Conservation (phyloP, 2,329 filamentous ascomycete genomes). For the Aureobasidium pullulans region DNA sequence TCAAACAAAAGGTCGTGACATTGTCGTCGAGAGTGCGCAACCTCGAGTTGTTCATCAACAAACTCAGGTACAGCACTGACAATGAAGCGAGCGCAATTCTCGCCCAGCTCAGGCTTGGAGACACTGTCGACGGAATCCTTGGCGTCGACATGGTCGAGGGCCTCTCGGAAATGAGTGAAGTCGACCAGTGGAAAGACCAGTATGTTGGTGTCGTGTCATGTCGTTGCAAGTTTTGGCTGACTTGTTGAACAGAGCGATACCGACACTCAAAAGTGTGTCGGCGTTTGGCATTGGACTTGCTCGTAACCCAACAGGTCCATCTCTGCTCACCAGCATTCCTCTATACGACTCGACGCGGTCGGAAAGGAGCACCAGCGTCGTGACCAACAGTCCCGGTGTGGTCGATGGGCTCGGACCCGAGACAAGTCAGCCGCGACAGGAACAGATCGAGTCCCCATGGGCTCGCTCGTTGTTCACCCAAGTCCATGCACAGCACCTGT, state of each 20-base stretch:
- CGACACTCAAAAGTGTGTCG: neutral
- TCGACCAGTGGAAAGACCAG: neutral
- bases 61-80: slow-evolving; percentile 6
- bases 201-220: neutral
- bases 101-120: slow-evolving; percentile 12
- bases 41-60: slow-evolving; percentile 9
- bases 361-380: neutral
- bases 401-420: neutral
- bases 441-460: neutral
- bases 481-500: neutral
- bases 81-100: slow-evolving; percentile 7
- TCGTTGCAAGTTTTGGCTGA: neutral
- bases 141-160: neutral
- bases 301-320: slow-evolving; percentile 6
- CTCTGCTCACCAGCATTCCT: neutral
- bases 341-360: neutral
- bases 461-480: neutral
- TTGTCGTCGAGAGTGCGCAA: neutral
- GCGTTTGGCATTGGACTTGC: slow-evolving; percentile 2
- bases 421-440: neutral
- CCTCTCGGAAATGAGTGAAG: neutral
- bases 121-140: slow-evolving; percentile 1
- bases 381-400: neutral
- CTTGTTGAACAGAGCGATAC: neutral
- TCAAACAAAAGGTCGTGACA: slow-evolving; percentile 2